These are phyloP conservation scores for Neckera pumila DNA, from an alignment of 225 moss, liverwort and hornwort species.

Conservation along the genomic window DNA sequence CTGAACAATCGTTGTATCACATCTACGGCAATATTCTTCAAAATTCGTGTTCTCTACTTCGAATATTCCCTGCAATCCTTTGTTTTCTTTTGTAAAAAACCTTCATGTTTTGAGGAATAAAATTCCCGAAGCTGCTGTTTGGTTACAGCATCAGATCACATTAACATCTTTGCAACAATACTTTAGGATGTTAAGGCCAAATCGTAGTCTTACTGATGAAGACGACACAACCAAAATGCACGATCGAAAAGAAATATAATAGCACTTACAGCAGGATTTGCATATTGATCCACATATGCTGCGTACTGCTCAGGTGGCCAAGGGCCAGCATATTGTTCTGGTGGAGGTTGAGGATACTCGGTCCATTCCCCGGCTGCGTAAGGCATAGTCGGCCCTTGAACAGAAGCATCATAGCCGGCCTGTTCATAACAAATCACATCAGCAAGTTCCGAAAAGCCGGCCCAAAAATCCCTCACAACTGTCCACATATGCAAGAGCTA, in stretches of 20 bases:
- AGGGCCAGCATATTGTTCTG: slow-evolving; percentile 76
- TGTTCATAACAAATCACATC: slow-evolving; percentile 11
- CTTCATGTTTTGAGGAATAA: neutral
- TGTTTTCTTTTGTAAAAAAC: too few species aligned
- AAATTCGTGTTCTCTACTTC: neutral
- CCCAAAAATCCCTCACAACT: neutral
- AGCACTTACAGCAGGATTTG: slow-evolving; percentile 53
- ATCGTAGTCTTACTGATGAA: neutral
- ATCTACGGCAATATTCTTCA: neutral
- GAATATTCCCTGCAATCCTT: neutral
- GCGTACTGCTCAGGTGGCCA: slow-evolving; percentile 95
- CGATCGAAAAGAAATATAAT: neutral
- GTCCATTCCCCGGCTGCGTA: slow-evolving; percentile 78
- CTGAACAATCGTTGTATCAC: neutral
- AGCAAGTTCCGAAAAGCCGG: neutral
- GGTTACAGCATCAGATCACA: neutral
- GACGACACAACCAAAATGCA: neutral
- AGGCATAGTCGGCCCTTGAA: slow-evolving; percentile 77
- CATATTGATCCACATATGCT: slow-evolving; percentile 48
- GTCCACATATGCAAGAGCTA: neutral
- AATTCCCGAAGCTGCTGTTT: neutral
- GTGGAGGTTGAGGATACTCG: slow-evolving; percentile 82
- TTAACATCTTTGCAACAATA: neutral
- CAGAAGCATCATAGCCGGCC: slow-evolving; percentile 64
- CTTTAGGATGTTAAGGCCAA: neutral